phyloP scores from a whole-genome alignment of 2,329 filamentous ascomycete genomes.

The Triangularia verruculosa region DNA sequence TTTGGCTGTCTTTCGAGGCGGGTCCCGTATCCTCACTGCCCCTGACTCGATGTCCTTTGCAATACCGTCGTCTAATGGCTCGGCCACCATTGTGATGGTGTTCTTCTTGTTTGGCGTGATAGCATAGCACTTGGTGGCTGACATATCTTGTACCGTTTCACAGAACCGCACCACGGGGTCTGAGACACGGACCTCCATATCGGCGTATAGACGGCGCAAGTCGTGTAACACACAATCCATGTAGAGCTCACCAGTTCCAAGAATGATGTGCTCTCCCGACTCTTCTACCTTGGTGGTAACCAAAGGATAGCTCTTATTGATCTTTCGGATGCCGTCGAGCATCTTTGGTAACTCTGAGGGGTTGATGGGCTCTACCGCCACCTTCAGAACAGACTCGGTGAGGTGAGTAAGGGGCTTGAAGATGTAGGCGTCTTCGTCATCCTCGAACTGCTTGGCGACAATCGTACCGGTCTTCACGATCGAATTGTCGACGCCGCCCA shows the following conservation, averaged over 20 bases:
- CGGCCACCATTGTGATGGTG: slow-evolving; percentile 97
- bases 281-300: slow-evolving; percentile 97
- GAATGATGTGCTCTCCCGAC: slow-evolving; percentile 90
- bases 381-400: slow-evolving; percentile 95
- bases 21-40: slow-evolving; percentile 86
- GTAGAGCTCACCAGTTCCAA: slow-evolving; percentile 97
- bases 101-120: slow-evolving; percentile 99
- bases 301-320: slow-evolving; percentile 96
- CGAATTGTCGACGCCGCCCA: slow-evolving; percentile 92
- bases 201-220: slow-evolving; percentile 85
- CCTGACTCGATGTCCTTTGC: slow-evolving; percentile 92
- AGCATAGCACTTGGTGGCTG: slow-evolving; percentile 95
- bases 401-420: slow-evolving; percentile 92
- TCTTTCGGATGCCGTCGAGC: slow-evolving; percentile 91
- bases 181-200: slow-evolving; percentile 99
- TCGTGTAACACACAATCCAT: slow-evolving; percentile 99
- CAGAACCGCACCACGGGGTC: slow-evolving; percentile 97
- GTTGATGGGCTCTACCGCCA: slow-evolving; percentile 96
- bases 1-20: slow-evolving; percentile 87
- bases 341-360: slow-evolving; percentile 98
- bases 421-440: slow-evolving; percentile 90
- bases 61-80: slow-evolving; percentile 92
- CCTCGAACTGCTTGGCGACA: slow-evolving; percentile 73
- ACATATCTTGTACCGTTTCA: slow-evolving; percentile 96
- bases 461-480: slow-evolving; percentile 97